Evolutionary conservation across 2,329 filamentous ascomycete species (phyloP).

Genomic region (Cladophialophora exuberans): DNA sequence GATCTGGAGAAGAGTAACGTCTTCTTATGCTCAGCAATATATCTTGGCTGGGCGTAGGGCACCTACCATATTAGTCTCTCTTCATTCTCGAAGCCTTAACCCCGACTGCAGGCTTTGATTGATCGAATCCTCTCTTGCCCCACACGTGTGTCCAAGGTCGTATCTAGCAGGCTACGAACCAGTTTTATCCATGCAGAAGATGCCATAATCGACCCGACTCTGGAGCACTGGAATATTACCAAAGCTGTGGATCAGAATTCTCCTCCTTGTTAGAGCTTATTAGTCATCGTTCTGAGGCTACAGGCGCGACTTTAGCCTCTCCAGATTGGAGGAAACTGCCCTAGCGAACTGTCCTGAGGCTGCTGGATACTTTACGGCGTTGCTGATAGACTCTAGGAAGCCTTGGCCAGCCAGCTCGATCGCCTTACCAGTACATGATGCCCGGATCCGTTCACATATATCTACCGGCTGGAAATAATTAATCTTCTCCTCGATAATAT

Average conservation of each 20-base stretch:
- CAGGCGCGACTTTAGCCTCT: not conserved
- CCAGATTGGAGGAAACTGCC: conserved; percentile 15
- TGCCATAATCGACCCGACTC: conserved; percentile 8
- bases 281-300: conserved; percentile 13
- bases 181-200: not conserved
- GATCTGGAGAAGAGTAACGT: no score
- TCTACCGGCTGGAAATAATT: conserved; percentile 1
- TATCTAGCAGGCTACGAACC: no score
- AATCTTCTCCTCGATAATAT: not conserved
- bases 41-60: no score
- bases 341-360: not conserved
- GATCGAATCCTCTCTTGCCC: not conserved
- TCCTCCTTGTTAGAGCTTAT: not conserved
- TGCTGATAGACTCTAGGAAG: not conserved
- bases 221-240: conserved; percentile 11
- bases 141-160: not conserved
- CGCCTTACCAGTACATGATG: not conserved
- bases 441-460: conserved; percentile 1
- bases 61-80: no score
- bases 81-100: no score
- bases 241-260: conserved; percentile 5
- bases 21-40: no score
- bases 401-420: not conserved
- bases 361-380: conserved; percentile 1
- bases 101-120: no score